Base-by-base conservation (phyloP, 2,329 filamentous ascomycete species). In the Rutstroemia sp. region DNA sequence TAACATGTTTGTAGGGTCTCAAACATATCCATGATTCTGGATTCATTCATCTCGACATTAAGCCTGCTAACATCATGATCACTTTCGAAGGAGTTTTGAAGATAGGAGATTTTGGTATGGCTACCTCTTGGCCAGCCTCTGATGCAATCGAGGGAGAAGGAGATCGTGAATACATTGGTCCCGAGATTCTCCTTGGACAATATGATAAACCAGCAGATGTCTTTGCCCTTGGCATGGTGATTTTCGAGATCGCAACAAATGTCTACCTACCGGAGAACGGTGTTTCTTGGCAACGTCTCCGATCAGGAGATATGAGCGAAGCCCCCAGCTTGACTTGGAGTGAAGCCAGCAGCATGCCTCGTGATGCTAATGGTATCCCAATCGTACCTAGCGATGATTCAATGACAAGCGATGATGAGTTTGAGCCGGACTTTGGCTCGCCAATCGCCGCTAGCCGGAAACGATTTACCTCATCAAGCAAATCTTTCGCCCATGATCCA, bases 121-220 rank as follows among this genome's bases (percentile, higher is more conserved):
- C 94, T 25, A 85, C 88, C 42, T 71, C 77, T 10, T 92, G 88
- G 84, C 89, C 91, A 14, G 88, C 87, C 16, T 80, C 85, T 48
- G 78, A 82, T 54, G 83, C 85, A 55, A 87, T 94, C 59, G 91
- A 96, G 63, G 87, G 89, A 44, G 94, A 99, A 74, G 94, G 94
- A 34, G 94, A 99, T 70, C 88, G 94, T 50, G 90, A 96, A 70
- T 99, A 99, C 70, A 92, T 99, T 69, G 92, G 89, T 1, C 92
- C 92, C 0, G 94, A 99, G 72, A 90, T 96, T 60, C 82, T 99
- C 19, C 83, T 83, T 67, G 92, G 92, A 44, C 82, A 85, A 61
- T 94, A 88, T 64, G 91, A 95, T 73, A 94, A 92, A 71, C 88
- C 92, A 39, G 88, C 91, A 38, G 94, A 99, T 71, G 82, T 99